Base-by-base conservation (phyloP, 306 rosid genomes). In the Dicorynia guianensis region DNA sequence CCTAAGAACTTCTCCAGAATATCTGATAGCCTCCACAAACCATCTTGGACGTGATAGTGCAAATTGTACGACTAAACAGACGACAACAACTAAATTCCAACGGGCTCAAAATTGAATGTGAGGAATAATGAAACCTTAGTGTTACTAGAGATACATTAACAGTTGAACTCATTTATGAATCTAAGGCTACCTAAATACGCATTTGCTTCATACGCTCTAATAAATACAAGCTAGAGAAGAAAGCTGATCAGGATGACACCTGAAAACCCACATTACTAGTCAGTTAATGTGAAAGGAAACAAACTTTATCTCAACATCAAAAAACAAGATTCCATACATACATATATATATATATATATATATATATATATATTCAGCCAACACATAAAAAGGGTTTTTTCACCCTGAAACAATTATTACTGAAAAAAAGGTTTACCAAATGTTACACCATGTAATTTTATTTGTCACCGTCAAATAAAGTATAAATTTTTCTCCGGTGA, bases 381-480 rank as follows among this genome's bases (percentile, higher is more conserved):
- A 13, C 82, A 90, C 85, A 70, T 82, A 69, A 72, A 67, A 42
- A 3, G 68, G 77, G 75, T 36, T 58, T 61, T 36, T 58, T 61
- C 69, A 77, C 54, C 64, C 76, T 57, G 84, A 73, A 85, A 76
- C 12, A 71, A 85, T 91, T 93, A 89, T 93, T 93, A 76, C 77
- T 59, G 12, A 67, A 58, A 63, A 69, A 12, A 62, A 72, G 75
- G 59, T 25, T 61, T 80, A 64, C 86, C 44, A 73, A 76, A 76
- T 68, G 83, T 46, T 70, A 77, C 83, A 44, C 80, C 84, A 2
- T 2, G 2, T 25, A 2, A 74, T 81, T 83, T 81, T 76, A 79
- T 86, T 82, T 82, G 82, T 73, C 82, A 54, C 77, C 39, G 71
- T 73, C 81, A 47, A 25, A 82, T 73, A 69, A 67, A 76, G 53